Evolutionary conservation across 1,139 yeast genomes (phyloP).

Genomic region (Hyphopichia pseudoburtonii): DNA sequence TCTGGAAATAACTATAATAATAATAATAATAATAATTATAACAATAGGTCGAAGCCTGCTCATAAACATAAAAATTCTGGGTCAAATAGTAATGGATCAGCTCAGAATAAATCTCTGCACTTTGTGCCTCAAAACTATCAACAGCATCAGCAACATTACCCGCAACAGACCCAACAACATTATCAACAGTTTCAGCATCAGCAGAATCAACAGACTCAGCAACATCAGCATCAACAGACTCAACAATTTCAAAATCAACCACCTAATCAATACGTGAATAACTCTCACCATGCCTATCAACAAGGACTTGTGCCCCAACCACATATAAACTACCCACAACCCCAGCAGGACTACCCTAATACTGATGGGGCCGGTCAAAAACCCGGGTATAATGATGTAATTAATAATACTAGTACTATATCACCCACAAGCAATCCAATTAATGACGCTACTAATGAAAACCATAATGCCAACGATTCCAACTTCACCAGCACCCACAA

Average conservation of each 20-base stretch:
- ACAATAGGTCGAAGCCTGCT: conserved; percentile 1
- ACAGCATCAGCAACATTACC: conserved; percentile 5
- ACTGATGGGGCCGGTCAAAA: too few relatives aligned
- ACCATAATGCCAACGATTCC: conserved; percentile 2
- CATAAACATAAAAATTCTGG: conserved; percentile 4
- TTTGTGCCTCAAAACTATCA: conserved; percentile 12
- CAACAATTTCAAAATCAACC: not conserved
- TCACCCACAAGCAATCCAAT: not conserved
- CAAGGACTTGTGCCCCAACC: conserved; percentile 1
- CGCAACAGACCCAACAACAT: conserved; percentile 7
- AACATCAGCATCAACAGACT: conserved; percentile 11
- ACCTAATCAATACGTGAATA: too few relatives aligned
- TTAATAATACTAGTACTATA: conserved; percentile 4
- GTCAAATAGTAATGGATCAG: not conserved
- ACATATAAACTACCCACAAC: conserved; percentile 9
- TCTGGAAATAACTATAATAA: too few relatives aligned
- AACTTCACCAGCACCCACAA: conserved; percentile 1
- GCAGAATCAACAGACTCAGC: conserved; percentile 18
- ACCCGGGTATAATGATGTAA: conserved; percentile 6
- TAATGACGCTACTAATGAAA: conserved; percentile 1
- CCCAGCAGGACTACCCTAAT: too few relatives aligned
- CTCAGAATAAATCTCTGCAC: too few relatives aligned
- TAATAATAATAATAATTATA: not conserved
- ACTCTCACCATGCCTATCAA: conserved; percentile 6
- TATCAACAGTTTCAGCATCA: conserved; percentile 10